Percentiles rank a stretch among this genome's conserved stretches.
Conservation (phyloP, 768 basidiomycete genomes). For the Dentipellis fragilis region DNA sequence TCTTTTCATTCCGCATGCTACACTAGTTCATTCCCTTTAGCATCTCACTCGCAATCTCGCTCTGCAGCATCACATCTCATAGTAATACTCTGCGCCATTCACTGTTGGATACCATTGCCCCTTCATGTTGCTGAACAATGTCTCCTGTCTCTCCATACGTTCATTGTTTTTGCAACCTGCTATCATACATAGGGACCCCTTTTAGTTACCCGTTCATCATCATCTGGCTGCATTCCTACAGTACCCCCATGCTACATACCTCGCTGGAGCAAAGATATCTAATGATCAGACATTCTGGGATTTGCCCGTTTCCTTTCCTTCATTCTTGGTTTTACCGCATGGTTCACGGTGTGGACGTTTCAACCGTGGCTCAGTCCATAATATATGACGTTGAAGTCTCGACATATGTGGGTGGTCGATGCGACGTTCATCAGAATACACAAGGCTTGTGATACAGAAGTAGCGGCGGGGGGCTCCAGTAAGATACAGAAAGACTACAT, state of each 20-base stretch:
- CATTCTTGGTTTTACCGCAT: neutral
- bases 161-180: conserved; percentile 4
- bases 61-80: neutral
- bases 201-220: neutral
- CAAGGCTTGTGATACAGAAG: no score
- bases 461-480: no score
- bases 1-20: neutral
- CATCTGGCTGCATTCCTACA: neutral
- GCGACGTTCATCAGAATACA: no score
- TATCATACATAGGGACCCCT: neutral
- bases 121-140: neutral
- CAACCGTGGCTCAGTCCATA: no score
- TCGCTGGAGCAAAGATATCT: neutral
- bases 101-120: neutral
- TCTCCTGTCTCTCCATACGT: neutral
- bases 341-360: neutral
- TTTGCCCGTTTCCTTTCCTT: neutral
- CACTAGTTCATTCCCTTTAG: conserved; percentile 1
- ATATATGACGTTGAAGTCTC: no score
- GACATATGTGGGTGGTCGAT: no score
- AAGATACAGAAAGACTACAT: no score
- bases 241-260: neutral
- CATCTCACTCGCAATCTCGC: conserved; percentile 1
- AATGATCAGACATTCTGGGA: neutral
- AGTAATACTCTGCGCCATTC: neutral